Base-by-base conservation (phyloP, 352 stramenopile species). In the Globisporangium rhizosaccharum region DNA sequence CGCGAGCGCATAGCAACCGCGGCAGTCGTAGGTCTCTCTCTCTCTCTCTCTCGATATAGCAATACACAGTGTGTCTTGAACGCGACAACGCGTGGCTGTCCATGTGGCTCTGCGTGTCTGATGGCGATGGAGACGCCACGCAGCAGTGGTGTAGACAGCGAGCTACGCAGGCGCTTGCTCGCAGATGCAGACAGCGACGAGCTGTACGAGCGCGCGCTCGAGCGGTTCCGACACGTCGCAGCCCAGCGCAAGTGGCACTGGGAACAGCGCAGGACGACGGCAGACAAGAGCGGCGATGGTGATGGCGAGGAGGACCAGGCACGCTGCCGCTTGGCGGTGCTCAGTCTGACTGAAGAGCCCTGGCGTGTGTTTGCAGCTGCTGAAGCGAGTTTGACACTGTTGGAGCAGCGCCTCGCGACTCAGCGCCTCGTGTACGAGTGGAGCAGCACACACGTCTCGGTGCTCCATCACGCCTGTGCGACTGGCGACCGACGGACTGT, bases 361-460 rank as follows among this genome's bases (percentile, higher is more conserved):
- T 87, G 79, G 76, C 20, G 64, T 28, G 54, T 71, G 0, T 89
- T 87, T 57, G 2, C 15, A 3, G n/a, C 30, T 41, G 37, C 44
- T 5, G 37, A 33, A 1, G 39, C 39, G 26, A 18, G n/a, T 11
- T 62, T 36, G 30, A 36, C 17, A 20, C 52, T 33, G 45, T 33
- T 67, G 12, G 53, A 66, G 20, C 55, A 68, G 42, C 57, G 67
- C 18, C 57, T 71, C 30, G 58, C 65, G 0, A 67, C 30, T 17
- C 53, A 66, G 53, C 47, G 59, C 25, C 48, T 70, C 1, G 62
- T 75, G 5, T 83, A 72, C 26, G 76, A 87, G 48, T 56, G 53
- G 30, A 71, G 54, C 36, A 57, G 33, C 11, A 26, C 65, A 28
- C 54, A 68, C 42, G 72, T 85, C 25, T 69, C 78, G 10, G 14